Conservation (phyloP, 768 basidiomycete genomes). For the Agaricus subrufescens region DNA sequence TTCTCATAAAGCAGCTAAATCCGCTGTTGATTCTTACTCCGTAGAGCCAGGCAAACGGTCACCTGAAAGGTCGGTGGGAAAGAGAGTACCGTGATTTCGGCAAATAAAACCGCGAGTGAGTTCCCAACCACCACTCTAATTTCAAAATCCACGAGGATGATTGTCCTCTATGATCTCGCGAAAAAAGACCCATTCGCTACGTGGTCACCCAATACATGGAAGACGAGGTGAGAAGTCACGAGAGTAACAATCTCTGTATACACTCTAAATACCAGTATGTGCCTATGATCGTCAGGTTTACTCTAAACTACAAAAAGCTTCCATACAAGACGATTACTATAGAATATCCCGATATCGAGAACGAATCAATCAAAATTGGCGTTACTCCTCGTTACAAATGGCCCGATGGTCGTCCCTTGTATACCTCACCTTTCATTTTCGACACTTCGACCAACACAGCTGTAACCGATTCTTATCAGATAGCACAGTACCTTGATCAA, state of each 20-base stretch:
- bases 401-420: neutral
- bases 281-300: neutral
- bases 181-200: neutral
- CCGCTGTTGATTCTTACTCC: too few relatives aligned
- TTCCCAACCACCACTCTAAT: neutral
- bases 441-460: constrained; percentile 30
- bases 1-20: too few relatives aligned
- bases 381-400: too few relatives aligned
- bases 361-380: neutral
- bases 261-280: neutral
- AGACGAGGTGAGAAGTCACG: neutral
- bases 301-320: constrained; percentile 6
- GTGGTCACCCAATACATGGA: constrained; percentile 8
- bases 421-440: constrained; percentile 19
- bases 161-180: constrained; percentile 12
- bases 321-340: constrained; percentile 35
- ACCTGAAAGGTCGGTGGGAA: too few relatives aligned
- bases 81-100: too few relatives aligned
- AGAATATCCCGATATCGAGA: constrained; percentile 36
- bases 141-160: neutral
- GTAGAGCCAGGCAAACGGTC: too few relatives aligned
- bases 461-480: constrained; percentile 36
- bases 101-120: too few relatives aligned
- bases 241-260: too few relatives aligned
- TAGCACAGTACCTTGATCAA: constrained; percentile 42